Conservation (phyloP, 139 green algal genomes). For the Chlorella sp. region DNA sequence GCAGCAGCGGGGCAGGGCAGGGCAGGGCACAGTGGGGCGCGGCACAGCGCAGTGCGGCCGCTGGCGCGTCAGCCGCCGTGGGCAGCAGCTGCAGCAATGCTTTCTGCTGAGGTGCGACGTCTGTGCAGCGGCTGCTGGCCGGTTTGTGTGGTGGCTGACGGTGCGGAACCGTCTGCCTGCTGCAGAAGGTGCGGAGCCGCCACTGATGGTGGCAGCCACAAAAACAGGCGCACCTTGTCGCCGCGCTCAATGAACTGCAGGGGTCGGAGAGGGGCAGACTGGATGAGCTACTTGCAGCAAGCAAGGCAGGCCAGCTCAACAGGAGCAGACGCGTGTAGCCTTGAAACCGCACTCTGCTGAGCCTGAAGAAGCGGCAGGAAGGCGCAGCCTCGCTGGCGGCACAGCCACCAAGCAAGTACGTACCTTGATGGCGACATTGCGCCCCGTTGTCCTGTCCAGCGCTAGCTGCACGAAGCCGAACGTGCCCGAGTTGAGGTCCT, state of each 20-base stretch:
- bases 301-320: too few species aligned
- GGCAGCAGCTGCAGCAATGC: background rate
- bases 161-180: too few species aligned
- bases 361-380: too few species aligned
- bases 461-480: conserved; percentile 93
- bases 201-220: background rate
- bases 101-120: background rate
- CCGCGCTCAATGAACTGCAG: conserved; percentile 80
- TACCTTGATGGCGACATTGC: conserved; percentile 81
- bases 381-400: too few species aligned
- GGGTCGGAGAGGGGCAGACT: too few species aligned
- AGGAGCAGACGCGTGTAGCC: too few species aligned
- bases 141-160: too few species aligned
- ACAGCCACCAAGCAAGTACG: background rate
- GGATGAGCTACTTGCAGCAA: too few species aligned
- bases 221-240: conserved; percentile 64
- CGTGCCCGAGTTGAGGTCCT: conserved; percentile 75
- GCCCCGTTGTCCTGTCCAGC: conserved; percentile 69
- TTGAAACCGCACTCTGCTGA: too few species aligned
- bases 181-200: too few species aligned
- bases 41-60: background rate
- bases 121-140: too few species aligned
- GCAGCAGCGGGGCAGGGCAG: background rate
- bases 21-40: background rate
- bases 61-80: background rate